These are phyloP conservation scores for Dissophora ornata DNA, from an alignment of 192 early-diverging fungal species.

Conservation along the genomic window DNA sequence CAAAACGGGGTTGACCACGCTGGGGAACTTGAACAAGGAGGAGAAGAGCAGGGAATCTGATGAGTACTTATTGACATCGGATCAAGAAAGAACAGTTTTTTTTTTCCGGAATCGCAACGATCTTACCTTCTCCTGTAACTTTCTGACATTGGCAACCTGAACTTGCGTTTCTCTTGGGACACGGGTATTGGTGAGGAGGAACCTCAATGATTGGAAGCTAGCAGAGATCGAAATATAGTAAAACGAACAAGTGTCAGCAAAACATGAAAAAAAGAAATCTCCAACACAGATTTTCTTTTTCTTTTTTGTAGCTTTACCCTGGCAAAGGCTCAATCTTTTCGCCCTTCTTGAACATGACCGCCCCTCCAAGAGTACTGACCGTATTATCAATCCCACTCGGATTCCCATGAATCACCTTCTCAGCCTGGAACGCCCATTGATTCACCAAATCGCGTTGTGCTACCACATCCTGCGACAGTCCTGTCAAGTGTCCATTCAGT, in stretches of 20 bases:
- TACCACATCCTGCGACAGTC: constrained; percentile 18
- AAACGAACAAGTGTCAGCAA: too few species aligned
- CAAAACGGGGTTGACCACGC: constrained; percentile 71
- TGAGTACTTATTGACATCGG: too few species aligned
- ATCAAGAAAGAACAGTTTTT: too few species aligned
- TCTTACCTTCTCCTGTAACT: constrained; percentile 60
- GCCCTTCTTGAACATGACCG: constrained; percentile 51
- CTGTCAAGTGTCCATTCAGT: constrained; percentile 25
- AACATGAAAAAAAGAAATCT: too few species aligned
- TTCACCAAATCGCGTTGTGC: constrained; percentile 71
- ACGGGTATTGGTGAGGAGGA: constrained; percentile 90
- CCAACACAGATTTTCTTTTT: too few species aligned
- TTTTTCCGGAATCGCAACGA: too few species aligned
- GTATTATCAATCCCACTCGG: constrained; percentile 97
- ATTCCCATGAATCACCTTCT: constrained; percentile 95
- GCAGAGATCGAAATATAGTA: background rate
- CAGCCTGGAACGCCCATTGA: constrained; percentile 90
- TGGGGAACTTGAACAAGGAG: too few species aligned
- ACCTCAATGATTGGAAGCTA: constrained; percentile 73
- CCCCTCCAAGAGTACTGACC: constrained; percentile 83
- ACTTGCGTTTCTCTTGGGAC: constrained; percentile 91
- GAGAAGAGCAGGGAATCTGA: too few species aligned
- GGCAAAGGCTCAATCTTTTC: constrained; percentile 46
- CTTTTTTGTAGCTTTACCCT: constrained; percentile 23
- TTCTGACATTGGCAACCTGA: constrained; percentile 84